A percentile compares a stretch with the other conserved stretches of the same genome.
Conservation (phyloP, 768 basidiomycete species). For the Rossbeevera mucosa region DNA sequence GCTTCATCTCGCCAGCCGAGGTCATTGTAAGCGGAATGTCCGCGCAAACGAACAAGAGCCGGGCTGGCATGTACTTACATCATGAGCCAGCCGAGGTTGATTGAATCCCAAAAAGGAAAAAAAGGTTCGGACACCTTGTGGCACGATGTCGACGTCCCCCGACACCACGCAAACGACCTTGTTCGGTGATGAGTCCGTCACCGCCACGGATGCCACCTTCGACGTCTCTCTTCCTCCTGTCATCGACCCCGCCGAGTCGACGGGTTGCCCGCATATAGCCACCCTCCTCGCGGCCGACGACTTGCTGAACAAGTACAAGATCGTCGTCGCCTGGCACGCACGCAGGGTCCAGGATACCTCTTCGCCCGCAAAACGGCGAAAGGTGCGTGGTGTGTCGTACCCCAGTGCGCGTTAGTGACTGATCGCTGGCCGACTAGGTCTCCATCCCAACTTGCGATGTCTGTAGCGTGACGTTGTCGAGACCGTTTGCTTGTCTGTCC, state of each 20-base stretch:
- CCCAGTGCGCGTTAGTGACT: background rate
- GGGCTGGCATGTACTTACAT: too few relatives aligned
- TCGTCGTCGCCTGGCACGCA: constrained; percentile 53
- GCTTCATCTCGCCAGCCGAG: background rate
- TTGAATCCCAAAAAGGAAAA: too few relatives aligned
- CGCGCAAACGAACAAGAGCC: background rate
- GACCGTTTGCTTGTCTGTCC: constrained; percentile 71
- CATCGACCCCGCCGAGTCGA: constrained; percentile 6
- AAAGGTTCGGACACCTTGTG: too few relatives aligned
- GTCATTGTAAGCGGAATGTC: background rate
- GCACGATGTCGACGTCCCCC: constrained; percentile 32
- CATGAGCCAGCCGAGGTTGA: too few relatives aligned
- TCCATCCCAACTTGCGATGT: constrained; percentile 59
- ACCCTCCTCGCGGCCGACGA: constrained; percentile 26
- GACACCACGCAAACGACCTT: constrained; percentile 27
- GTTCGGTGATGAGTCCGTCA: constrained; percentile 24
- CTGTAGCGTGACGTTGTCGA: constrained; percentile 50
- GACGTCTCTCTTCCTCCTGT: constrained; percentile 7
- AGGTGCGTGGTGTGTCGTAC: constrained; percentile 40
- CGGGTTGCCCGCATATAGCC: constrained; percentile 40
- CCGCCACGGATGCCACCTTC: constrained; percentile 9
- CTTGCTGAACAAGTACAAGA: constrained; percentile 48
- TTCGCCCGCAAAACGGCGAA: constrained; percentile 57
- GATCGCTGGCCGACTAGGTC: constrained; percentile 31
- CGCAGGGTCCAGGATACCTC: constrained; percentile 42